A percentile compares a stretch with the other conserved stretches of the same genome.
Evolutionary conservation across 768 basidiomycete genomes (phyloP).

Genomic region (Peribolospora baueri): DNA sequence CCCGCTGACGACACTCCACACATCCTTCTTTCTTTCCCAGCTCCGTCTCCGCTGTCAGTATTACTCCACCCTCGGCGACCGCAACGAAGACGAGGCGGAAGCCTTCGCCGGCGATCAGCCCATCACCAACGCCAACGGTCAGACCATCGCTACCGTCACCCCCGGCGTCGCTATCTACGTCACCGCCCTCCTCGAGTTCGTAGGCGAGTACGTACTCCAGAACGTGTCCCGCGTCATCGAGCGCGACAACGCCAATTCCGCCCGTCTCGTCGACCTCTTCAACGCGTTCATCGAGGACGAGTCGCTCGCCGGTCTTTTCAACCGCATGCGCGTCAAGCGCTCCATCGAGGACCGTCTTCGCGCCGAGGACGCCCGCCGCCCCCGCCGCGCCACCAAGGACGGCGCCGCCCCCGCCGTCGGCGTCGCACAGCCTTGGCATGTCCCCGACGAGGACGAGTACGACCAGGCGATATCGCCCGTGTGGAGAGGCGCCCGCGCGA

Average conservation of each 20-base stretch:
- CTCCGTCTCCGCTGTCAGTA: conserved; percentile 67
- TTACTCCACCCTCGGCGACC: conserved; percentile 60
- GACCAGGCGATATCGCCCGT: not conserved
- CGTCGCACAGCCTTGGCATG: not conserved
- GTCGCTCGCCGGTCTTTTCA: conserved; percentile 59
- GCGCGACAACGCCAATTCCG: conserved; percentile 56
- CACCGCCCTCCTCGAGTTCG: not conserved
- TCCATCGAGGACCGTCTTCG: conserved; percentile 3
- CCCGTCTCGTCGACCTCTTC: conserved; percentile 59
- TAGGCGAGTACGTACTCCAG: not conserved
- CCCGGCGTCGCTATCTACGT: not conserved
- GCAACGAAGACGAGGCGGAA: conserved; percentile 35
- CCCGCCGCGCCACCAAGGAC: not conserved
- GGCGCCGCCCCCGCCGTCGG: not conserved
- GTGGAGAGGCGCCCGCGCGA: no score
- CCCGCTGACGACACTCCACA: no score
- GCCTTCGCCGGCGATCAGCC: not conserved
- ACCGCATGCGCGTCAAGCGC: conserved; percentile 30
- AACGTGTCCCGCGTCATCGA: conserved; percentile 37
- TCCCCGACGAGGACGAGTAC: not conserved
- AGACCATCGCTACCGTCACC: not conserved
- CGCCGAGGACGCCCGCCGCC: not conserved
- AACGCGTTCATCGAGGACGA: conserved; percentile 76
- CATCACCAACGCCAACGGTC: not conserved
- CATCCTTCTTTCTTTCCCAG: no score